Percentiles rank a stretch among this genome's conserved stretches.
These are phyloP conservation scores for Paracoccidioides lutzii DNA, from an alignment of 2,329 filamentous ascomycete genomes.

Conservation along the genomic window DNA sequence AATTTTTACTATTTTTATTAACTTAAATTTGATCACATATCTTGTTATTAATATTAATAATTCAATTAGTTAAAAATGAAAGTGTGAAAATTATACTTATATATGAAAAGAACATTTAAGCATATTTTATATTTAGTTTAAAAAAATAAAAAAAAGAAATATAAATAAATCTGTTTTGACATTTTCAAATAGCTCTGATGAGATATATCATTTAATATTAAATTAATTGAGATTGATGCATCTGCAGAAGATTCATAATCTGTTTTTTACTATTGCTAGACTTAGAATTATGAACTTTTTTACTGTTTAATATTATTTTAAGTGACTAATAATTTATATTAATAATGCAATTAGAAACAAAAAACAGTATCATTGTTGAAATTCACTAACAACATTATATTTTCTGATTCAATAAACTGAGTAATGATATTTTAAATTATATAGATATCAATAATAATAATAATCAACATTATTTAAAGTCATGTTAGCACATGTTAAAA, in stretches of 20 bases:
- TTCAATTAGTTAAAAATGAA: not conserved
- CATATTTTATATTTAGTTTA: too few relatives aligned
- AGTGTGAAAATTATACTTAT: not conserved
- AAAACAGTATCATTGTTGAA: not conserved
- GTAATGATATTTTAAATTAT: too few relatives aligned
- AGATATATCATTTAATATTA: too few relatives aligned
- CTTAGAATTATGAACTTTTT: too few relatives aligned
- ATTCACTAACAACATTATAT: not conserved
- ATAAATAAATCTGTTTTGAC: too few relatives aligned
- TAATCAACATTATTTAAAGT: not conserved
- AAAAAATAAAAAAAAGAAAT: not conserved
- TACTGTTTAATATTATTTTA: not conserved
- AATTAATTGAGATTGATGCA: too few relatives aligned
- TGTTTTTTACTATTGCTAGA: too few relatives aligned
- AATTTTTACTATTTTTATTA: not conserved
- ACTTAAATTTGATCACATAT: not conserved
- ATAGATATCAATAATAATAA: not conserved
- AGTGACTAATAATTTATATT: not conserved
- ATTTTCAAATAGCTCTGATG: too few relatives aligned
- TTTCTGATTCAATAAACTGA: not conserved
- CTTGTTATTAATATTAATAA: not conserved
- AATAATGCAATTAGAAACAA: not conserved
- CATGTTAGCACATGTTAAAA: not conserved
- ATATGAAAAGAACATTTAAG: not conserved
- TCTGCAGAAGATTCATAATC: too few relatives aligned